A percentile compares a stretch with the other conserved stretches of the same genome.
Conservation (phyloP, 805 yeast genomes). For the Sugiyamaella smithiae region DNA sequence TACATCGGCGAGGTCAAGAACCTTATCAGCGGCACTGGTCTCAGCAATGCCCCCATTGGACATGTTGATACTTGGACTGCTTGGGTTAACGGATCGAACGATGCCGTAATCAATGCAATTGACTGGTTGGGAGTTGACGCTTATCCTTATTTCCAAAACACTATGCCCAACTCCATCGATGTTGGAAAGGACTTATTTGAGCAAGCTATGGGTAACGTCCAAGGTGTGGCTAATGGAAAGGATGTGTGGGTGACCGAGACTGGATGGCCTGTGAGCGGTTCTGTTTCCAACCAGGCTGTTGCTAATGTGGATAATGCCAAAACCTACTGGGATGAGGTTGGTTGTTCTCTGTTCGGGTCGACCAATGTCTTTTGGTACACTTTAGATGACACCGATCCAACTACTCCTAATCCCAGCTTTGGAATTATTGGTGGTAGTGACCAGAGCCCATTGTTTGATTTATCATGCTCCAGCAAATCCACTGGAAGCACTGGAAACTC, state of each 20-base stretch:
- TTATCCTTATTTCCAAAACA: slow-evolving; percentile 91
- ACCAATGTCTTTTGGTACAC: slow-evolving; percentile 25
- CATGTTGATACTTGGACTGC: slow-evolving; percentile 89
- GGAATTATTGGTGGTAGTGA: slow-evolving; percentile 19
- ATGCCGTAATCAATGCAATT: slow-evolving; percentile 63
- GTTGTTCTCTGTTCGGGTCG: slow-evolving; percentile 49
- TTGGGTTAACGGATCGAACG: slow-evolving; percentile 67
- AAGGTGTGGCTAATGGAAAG: slow-evolving; percentile 74
- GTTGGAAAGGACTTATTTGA: slow-evolving; percentile 88
- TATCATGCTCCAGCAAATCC: slow-evolving; percentile 15
- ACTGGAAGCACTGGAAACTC: background rate
- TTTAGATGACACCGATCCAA: slow-evolving; percentile 19
- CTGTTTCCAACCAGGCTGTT: slow-evolving; percentile 54
- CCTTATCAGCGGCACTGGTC: slow-evolving; percentile 64
- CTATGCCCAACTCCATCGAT: slow-evolving; percentile 72
- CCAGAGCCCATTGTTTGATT: slow-evolving; percentile 18
- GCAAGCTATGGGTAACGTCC: slow-evolving; percentile 62
- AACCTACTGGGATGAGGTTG: slow-evolving; percentile 71
- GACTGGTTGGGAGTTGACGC: slow-evolving; percentile 84
- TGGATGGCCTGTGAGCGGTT: slow-evolving; percentile 88
- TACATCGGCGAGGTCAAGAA: slow-evolving; percentile 58
- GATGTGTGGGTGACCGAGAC: slow-evolving; percentile 90
- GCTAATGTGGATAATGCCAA: slow-evolving; percentile 68
- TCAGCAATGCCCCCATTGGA: slow-evolving; percentile 67
- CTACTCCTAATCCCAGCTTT: slow-evolving; percentile 22